phyloP scores from a whole-genome alignment of 805 yeast genomes.

The Wickerhamomyces ciferrii region DNA sequence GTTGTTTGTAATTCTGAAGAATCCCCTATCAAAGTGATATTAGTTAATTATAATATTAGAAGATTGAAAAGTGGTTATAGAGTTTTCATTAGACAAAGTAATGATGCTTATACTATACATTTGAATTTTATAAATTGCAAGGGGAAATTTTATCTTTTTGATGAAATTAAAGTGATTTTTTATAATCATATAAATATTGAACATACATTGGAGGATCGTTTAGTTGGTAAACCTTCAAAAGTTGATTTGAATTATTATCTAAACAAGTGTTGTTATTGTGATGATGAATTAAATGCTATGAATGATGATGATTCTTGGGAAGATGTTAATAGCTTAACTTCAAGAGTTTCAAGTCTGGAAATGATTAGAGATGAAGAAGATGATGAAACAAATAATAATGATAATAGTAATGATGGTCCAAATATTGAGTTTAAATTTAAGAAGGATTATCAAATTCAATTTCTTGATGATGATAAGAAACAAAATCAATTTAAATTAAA shows the following conservation, averaged over 20 bases:
- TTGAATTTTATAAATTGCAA: conserved; percentile 20
- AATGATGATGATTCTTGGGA: neutral
- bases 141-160: conserved; percentile 23
- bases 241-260: conserved; percentile 18
- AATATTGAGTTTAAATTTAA: neutral
- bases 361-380: neutral
- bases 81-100: conserved; percentile 19
- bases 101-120: conserved; percentile 16
- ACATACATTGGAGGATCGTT: conserved; percentile 2
- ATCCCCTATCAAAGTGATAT: conserved; percentile 18
- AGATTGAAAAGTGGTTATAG: conserved; percentile 19
- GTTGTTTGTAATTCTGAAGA: conserved; percentile 25
- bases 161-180: conserved; percentile 25
- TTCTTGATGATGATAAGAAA: neutral
- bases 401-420: neutral
- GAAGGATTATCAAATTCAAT: neutral
- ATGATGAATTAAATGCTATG: neutral
- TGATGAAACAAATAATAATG: neutral
- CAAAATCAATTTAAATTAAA: neutral
- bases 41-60: conserved; percentile 22
- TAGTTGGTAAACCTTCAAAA: conserved; percentile 18
- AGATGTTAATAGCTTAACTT: neutral
- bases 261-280: conserved; percentile 6
- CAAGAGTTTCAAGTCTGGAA: neutral
- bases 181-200: conserved; percentile 10